Conservation (phyloP, 139 green algal genomes). For the Volvox africanus region DNA sequence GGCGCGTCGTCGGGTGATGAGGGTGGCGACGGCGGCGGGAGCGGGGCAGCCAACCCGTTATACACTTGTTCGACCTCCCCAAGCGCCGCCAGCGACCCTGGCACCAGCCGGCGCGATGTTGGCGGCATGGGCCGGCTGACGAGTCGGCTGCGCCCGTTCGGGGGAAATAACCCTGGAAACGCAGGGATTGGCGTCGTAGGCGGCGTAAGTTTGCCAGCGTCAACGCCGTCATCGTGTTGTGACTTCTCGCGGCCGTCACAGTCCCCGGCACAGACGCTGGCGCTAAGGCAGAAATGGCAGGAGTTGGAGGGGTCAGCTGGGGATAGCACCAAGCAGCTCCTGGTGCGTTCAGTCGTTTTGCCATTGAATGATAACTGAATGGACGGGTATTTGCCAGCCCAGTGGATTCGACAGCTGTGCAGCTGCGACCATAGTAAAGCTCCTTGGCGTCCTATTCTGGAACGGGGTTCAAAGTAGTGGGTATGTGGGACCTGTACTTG, state of each 20-base stretch:
- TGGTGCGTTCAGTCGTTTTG: not conserved
- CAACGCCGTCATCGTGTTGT: not conserved
- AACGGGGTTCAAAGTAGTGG: too few relatives aligned
- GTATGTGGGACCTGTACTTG: too few relatives aligned
- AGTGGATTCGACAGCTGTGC: too few relatives aligned
- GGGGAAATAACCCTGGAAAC: not conserved
- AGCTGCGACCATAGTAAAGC: too few relatives aligned
- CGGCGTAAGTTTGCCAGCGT: not conserved
- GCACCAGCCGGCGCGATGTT: not conserved
- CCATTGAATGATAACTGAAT: too few relatives aligned
- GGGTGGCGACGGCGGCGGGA: not conserved
- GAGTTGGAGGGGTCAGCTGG: constrained; percentile 33
- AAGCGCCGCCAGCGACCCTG: not conserved
- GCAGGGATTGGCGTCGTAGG: not conserved
- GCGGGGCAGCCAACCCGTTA: not conserved
- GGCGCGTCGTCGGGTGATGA: not conserved
- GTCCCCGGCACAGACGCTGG: not conserved
- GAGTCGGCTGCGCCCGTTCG: not conserved
- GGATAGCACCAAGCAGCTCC: constrained; percentile 43
- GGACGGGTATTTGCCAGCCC: too few relatives aligned
- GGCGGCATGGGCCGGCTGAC: not conserved
- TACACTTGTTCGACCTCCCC: not conserved
- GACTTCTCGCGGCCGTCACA: not conserved
- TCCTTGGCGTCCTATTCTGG: too few relatives aligned
- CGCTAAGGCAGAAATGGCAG: constrained; percentile 20